Conservation (phyloP, 352 stramenopile species). For the Pythium oligandrum region DNA sequence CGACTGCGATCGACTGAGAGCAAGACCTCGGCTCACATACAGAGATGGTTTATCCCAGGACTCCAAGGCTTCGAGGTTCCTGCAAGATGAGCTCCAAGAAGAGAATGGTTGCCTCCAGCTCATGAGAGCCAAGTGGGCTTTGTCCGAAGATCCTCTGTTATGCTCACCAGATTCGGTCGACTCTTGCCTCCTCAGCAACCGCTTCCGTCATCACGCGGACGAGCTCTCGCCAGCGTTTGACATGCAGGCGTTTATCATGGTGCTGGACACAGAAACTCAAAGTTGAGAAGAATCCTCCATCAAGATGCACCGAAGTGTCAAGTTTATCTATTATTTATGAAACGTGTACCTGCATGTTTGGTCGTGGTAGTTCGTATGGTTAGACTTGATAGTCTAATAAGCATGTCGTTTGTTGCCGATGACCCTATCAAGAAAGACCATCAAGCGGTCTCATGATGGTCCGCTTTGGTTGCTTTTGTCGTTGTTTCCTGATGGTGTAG, state of each 20-base stretch:
- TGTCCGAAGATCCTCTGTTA: conserved; percentile 19
- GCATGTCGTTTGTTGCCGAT: too few relatives aligned
- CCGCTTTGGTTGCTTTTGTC: too few relatives aligned
- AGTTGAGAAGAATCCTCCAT: neutral
- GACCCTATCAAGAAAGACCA: too few relatives aligned
- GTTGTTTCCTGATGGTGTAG: too few relatives aligned
- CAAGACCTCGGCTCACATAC: neutral
- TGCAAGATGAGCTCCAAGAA: conserved; percentile 9
- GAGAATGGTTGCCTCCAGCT: conserved; percentile 11
- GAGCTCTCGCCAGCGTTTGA: conserved; percentile 29
- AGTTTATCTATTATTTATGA: too few relatives aligned
- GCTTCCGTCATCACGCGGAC: conserved; percentile 21
- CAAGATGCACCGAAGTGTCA: too few relatives aligned
- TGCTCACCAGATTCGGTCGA: conserved; percentile 34
- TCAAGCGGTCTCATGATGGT: too few relatives aligned
- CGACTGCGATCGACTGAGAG: conserved; percentile 1
- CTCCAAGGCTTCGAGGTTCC: too few relatives aligned
- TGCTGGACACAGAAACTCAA: conserved; percentile 15
- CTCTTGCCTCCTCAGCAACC: conserved; percentile 17
- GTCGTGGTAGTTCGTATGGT: too few relatives aligned
- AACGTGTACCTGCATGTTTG: too few relatives aligned
- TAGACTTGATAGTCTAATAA: too few relatives aligned
- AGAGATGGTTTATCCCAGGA: too few relatives aligned
- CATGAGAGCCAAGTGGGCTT: conserved; percentile 8
- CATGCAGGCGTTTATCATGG: conserved; percentile 40